These are phyloP conservation scores for Fusarium globosum DNA, from an alignment of 2,329 filamentous ascomycete genomes.

Conservation along the genomic window DNA sequence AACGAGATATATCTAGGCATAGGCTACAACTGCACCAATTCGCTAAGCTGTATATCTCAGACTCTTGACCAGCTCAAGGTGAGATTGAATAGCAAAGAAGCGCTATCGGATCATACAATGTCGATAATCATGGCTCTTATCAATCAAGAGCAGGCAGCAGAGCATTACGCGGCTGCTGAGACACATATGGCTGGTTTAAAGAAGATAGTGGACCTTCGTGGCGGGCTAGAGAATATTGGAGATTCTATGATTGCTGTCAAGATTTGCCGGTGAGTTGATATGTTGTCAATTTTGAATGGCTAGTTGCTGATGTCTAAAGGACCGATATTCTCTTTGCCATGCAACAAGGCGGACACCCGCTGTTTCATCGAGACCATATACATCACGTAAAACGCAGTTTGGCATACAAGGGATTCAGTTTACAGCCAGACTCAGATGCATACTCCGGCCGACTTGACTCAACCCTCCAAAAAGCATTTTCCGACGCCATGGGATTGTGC, in stretches of 20 bases:
- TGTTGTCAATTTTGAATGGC: fast-evolving
- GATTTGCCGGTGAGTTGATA: neutral
- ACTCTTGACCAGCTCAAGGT: neutral
- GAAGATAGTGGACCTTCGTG: constrained; percentile 3
- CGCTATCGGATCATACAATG: neutral
- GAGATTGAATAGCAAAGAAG: neutral
- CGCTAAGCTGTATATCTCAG: constrained; percentile 1
- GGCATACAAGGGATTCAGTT: neutral
- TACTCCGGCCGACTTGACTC: fast-evolving
- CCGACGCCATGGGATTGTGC: neutral
- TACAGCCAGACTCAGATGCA: neutral
- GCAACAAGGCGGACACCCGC: neutral
- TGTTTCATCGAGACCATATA: neutral
- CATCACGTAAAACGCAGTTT: fast-evolving
- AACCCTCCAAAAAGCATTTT: neutral
- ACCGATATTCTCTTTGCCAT: constrained; percentile 13
- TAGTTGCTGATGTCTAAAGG: neutral
- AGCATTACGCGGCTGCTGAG: neutral
- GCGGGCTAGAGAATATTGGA: neutral
- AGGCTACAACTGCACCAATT: neutral
- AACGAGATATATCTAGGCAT: constrained; percentile 13
- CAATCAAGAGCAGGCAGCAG: neutral
- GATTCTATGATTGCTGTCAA: neutral
- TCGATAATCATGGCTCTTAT: constrained; percentile 6
- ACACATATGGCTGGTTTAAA: neutral